Evolutionary conservation across 805 yeast species (phyloP).

Genomic region (Candida manassasensis): DNA sequence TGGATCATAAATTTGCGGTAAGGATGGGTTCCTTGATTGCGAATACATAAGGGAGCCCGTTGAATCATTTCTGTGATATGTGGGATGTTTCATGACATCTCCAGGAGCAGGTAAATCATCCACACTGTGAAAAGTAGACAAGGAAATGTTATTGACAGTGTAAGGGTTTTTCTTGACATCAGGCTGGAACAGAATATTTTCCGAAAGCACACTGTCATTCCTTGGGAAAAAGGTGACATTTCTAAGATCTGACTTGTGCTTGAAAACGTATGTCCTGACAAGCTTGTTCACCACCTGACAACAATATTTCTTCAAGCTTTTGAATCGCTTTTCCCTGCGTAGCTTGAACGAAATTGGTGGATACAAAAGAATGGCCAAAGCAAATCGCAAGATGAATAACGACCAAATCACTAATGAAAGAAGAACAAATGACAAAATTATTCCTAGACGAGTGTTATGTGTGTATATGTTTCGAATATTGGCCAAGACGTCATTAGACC

Average conservation of each 20-base stretch:
- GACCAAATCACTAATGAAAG: constrained; percentile 73
- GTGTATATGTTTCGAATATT: constrained; percentile 57
- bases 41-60: neutral
- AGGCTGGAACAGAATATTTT: constrained; percentile 23
- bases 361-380: constrained; percentile 48
- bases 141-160: neutral
- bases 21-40: neutral
- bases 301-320: constrained; percentile 56
- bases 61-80: neutral
- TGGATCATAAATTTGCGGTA: neutral
- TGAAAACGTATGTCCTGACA: constrained; percentile 48
- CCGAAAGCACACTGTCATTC: no score
- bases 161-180: constrained; percentile 24
- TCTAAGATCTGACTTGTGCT: no score
- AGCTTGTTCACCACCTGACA: constrained; percentile 54
- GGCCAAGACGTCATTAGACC: constrained; percentile 39
- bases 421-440: constrained; percentile 72
- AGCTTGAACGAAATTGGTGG: constrained; percentile 42
- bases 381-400: constrained; percentile 54
- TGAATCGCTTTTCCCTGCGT: constrained; percentile 28
- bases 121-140: neutral
- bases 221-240: no score
- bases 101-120: neutral
- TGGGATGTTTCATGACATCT: neutral
- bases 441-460: constrained; percentile 58